Conservation (phyloP, 1,139 yeast genomes). For the Dujonia santamariae region DNA sequence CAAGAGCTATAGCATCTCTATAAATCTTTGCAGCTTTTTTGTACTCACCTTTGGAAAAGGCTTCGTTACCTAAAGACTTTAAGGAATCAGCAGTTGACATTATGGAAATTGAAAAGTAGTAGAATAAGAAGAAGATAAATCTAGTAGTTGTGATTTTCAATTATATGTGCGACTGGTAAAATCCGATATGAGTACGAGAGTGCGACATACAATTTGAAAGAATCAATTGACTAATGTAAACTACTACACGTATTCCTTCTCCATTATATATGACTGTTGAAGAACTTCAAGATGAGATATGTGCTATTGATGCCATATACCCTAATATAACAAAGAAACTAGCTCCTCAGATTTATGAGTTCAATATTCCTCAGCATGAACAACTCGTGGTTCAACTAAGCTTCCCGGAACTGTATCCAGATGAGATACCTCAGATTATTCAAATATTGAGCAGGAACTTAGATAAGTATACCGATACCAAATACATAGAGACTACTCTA, state of each 20-base stretch:
- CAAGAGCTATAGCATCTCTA: constrained; percentile 59
- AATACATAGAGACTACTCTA: constrained; percentile 42
- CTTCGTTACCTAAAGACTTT: constrained; percentile 62
- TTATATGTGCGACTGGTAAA: neutral
- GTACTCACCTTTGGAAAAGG: constrained; percentile 54
- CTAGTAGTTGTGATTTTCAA: neutral
- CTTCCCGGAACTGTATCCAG: constrained; percentile 72
- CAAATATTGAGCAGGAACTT: constrained; percentile 42
- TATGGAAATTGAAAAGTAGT: neutral
- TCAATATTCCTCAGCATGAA: constrained; percentile 64
- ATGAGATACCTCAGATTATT: constrained; percentile 52
- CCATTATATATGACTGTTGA: constrained; percentile 47
- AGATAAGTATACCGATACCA: constrained; percentile 36
- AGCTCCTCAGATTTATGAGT: constrained; percentile 42
- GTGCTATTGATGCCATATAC: constrained; percentile 86
- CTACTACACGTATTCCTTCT: too few species aligned
- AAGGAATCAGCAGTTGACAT: constrained; percentile 21
- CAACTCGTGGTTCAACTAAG: constrained; percentile 57
- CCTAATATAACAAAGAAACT: constrained; percentile 51
- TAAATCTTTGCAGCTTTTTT: constrained; percentile 60
- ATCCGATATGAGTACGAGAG: neutral
- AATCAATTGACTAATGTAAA: too few species aligned
- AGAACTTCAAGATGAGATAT: constrained; percentile 72
- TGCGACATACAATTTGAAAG: neutral
- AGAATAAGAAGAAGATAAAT: neutral